A percentile compares a stretch with the other conserved stretches of the same genome.
These are phyloP conservation scores for Turritis glabra DNA, from an alignment of 345 rosid genomes.

Conservation along the genomic window DNA sequence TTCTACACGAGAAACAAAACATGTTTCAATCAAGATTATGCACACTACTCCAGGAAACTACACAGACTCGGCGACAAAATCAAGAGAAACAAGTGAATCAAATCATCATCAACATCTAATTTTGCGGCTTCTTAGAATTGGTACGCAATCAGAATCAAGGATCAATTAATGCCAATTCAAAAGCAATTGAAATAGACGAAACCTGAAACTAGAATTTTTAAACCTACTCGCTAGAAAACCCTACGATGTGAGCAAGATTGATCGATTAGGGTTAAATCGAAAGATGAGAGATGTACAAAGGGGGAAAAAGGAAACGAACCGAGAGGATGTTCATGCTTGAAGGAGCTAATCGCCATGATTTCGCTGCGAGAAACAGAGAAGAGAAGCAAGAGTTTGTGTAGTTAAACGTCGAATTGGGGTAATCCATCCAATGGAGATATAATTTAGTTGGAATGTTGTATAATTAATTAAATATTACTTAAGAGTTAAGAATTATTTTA, in stretches of 20 bases:
- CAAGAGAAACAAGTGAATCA: background rate
- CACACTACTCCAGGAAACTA: background rate
- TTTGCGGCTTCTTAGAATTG: background rate
- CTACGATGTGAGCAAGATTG: background rate
- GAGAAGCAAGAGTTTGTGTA: background rate
- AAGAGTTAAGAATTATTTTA: too few relatives aligned
- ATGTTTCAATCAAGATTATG: background rate
- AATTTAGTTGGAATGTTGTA: too few relatives aligned
- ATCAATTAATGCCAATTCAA: background rate
- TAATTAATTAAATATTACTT: too few relatives aligned
- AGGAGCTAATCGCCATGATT: conserved; percentile 74
- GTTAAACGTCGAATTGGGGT: background rate
- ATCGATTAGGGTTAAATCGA: background rate
- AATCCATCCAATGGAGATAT: background rate
- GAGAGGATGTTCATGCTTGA: conserved; percentile 91
- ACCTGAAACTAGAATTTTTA: background rate
- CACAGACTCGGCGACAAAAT: background rate
- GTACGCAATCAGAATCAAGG: background rate
- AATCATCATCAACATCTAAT: background rate
- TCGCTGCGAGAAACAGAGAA: conserved; percentile 21
- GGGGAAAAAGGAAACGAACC: conserved; percentile 46
- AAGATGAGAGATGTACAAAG: background rate
- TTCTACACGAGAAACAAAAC: background rate
- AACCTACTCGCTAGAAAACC: background rate
- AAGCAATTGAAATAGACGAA: background rate